Evolutionary conservation across 1,139 yeast genomes (phyloP).

Genomic region (Pichia sp.): DNA sequence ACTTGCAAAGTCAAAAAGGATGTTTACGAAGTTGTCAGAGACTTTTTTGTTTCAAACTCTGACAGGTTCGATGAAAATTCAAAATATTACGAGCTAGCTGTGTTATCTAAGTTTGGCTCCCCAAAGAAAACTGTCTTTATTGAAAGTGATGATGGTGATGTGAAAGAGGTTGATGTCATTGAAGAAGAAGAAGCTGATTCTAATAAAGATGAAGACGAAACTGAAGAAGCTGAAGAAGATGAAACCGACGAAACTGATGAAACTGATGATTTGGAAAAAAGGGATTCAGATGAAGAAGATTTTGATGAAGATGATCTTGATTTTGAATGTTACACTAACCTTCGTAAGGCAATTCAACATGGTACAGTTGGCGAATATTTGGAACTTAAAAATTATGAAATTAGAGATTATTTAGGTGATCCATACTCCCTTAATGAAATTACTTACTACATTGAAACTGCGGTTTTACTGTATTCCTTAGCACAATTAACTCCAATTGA

Average conservation of each 20-base stretch:
- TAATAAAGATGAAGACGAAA: conserved; percentile 13
- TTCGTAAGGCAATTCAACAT: conserved; percentile 24
- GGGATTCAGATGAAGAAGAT: conserved; percentile 27
- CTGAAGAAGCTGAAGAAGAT: conserved; percentile 16
- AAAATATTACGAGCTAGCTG: conserved; percentile 25
- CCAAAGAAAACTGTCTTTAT: conserved; percentile 13
- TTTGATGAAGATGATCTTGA: conserved; percentile 18
- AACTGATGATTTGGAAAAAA: conserved; percentile 11
- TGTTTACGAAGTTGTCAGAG: conserved; percentile 20
- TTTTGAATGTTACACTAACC: conserved; percentile 9
- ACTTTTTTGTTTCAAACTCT: conserved; percentile 20
- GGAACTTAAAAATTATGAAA: conserved; percentile 35
- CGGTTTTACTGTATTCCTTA: conserved; percentile 34
- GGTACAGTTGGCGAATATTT: conserved; percentile 37
- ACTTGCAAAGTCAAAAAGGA: conserved; percentile 26
- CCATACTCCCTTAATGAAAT: conserved; percentile 43
- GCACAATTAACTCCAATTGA: conserved; percentile 39
- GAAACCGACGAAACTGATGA: conserved; percentile 11
- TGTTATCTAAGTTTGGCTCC: conserved; percentile 13
- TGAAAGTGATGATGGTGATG: conserved; percentile 11
- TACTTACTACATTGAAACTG: conserved; percentile 37
- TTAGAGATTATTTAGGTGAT: conserved; percentile 46
- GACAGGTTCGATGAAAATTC: conserved; percentile 19
- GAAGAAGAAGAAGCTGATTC: conserved; percentile 4
- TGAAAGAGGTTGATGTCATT: conserved; percentile 9